Evolutionary conservation across 1,139 yeast species (phyloP).

Genomic region (Kazachstania sp.): DNA sequence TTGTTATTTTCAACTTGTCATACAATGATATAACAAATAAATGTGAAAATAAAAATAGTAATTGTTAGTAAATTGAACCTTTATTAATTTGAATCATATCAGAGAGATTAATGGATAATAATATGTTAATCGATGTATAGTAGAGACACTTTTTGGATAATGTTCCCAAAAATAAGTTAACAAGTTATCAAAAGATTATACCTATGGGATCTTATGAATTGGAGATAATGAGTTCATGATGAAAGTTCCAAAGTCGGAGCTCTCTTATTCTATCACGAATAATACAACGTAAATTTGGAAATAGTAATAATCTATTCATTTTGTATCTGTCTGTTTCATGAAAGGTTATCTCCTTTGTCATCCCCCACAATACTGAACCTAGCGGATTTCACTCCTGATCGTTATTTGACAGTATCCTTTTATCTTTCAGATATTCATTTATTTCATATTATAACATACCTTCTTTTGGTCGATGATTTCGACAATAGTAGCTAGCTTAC

Average conservation of each 20-base stretch:
- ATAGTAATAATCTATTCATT: no score
- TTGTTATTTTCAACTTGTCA: conserved; percentile 2
- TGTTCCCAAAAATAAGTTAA: no score
- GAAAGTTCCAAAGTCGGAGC: no score
- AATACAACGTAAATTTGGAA: no score
- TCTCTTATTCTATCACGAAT: no score
- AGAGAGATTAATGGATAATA: not conserved
- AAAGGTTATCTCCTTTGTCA: no score
- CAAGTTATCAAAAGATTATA: no score
- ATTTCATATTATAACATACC: conserved; percentile 46
- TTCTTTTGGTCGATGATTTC: conserved; percentile 99
- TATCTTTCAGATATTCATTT: not conserved
- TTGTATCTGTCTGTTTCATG: no score
- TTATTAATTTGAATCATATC: not conserved
- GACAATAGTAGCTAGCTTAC: conserved; percentile 88
- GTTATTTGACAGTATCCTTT: not conserved
- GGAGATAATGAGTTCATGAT: no score
- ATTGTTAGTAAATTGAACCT: not conserved
- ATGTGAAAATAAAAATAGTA: not conserved
- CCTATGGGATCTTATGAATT: no score
- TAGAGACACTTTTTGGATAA: not conserved
- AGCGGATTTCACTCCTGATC: not conserved
- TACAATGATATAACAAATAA: conserved; percentile 2
- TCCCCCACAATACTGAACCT: no score
- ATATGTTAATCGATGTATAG: not conserved